Percentiles rank a stretch among this genome's conserved stretches.
These are phyloP conservation scores for Endothia cerciana DNA, from an alignment of 2,329 filamentous ascomycete species.

Conservation along the genomic window DNA sequence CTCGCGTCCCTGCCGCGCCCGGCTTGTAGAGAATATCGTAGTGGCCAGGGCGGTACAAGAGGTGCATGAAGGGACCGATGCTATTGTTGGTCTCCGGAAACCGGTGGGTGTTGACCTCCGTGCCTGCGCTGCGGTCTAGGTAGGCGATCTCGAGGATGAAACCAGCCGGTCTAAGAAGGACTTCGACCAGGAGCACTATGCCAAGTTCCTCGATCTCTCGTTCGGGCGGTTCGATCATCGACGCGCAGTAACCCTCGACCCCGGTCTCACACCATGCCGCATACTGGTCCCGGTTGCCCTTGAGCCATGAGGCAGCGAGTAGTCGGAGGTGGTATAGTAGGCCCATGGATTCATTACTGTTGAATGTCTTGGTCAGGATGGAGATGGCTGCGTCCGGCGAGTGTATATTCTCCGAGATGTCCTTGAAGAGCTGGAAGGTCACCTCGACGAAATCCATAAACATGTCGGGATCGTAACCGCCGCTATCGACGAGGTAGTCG, in stretches of 20 bases:
- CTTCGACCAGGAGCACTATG: constrained; percentile 74
- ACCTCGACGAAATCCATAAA: constrained; percentile 85
- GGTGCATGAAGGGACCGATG: constrained; percentile 57
- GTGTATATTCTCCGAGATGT: constrained; percentile 62
- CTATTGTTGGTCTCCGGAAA: constrained; percentile 58
- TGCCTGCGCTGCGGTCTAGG: constrained; percentile 81
- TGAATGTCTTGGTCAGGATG: constrained; percentile 70
- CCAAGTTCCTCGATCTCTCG: constrained; percentile 93
- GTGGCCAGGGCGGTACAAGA: constrained; percentile 75
- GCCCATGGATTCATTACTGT: constrained; percentile 68
- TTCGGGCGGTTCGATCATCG: constrained; percentile 72
- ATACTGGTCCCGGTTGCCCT: constrained; percentile 71
- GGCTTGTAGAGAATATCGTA: constrained; percentile 85
- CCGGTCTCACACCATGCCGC: constrained; percentile 66
- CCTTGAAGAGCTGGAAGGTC: constrained; percentile 68
- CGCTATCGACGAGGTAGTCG: constrained; percentile 70
- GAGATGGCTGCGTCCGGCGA: constrained; percentile 60
- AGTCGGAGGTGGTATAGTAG: constrained; percentile 87
- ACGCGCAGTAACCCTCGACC: constrained; percentile 70
- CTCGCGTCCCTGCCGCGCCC: constrained; percentile 47
- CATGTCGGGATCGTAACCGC: constrained; percentile 71
- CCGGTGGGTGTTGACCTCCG: constrained; percentile 72
- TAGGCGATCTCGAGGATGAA: constrained; percentile 88
- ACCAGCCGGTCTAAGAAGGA: constrained; percentile 77
- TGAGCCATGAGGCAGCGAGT: constrained; percentile 83